A percentile compares a stretch with the other conserved stretches of the same genome.
These are phyloP conservation scores for Colletotrichum liriopes DNA, from an alignment of 2,329 filamentous ascomycete species.

Conservation along the genomic window DNA sequence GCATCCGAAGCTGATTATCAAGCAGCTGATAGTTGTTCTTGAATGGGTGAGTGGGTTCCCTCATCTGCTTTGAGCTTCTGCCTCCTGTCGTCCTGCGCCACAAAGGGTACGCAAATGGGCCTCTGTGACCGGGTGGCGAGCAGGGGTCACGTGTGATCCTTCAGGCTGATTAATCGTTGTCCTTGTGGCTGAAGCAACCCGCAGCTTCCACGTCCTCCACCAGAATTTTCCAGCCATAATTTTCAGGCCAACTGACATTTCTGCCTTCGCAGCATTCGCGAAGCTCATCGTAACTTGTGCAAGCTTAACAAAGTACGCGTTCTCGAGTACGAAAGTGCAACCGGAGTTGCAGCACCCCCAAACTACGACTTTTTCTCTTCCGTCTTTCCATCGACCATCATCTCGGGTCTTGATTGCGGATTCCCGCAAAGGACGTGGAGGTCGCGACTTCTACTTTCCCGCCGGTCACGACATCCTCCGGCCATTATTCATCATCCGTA, in stretches of 20 bases:
- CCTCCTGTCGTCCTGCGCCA: slow-evolving; percentile 11
- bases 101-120: slow-evolving; percentile 16
- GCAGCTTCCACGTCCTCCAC: slow-evolving; percentile 17
- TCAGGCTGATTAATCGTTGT: slow-evolving; percentile 15
- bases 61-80: slow-evolving; percentile 28
- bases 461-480: slow-evolving; percentile 34
- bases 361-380: slow-evolving; percentile 4
- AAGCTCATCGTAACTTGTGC: slow-evolving; percentile 25
- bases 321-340: slow-evolving; percentile 36
- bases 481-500: slow-evolving; percentile 9
- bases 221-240: slow-evolving; percentile 37
- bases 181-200: slow-evolving; percentile 29
- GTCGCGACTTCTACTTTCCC: slow-evolving; percentile 17
- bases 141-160: slow-evolving; percentile 25
- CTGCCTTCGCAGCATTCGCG: slow-evolving; percentile 31
- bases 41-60: slow-evolving; percentile 28
- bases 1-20: neutral
- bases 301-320: slow-evolving; percentile 35
- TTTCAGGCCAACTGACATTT: slow-evolving; percentile 42
- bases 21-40: neutral
- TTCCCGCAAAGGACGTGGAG: slow-evolving; percentile 1
- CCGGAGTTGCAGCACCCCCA: slow-evolving; percentile 23
- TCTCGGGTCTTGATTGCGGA: slow-evolving; percentile 15
- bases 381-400: slow-evolving; percentile 4
- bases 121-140: slow-evolving; percentile 27